phyloP scores from a whole-genome alignment of 768 basidiomycete species.

The Astraeus odoratus region DNA sequence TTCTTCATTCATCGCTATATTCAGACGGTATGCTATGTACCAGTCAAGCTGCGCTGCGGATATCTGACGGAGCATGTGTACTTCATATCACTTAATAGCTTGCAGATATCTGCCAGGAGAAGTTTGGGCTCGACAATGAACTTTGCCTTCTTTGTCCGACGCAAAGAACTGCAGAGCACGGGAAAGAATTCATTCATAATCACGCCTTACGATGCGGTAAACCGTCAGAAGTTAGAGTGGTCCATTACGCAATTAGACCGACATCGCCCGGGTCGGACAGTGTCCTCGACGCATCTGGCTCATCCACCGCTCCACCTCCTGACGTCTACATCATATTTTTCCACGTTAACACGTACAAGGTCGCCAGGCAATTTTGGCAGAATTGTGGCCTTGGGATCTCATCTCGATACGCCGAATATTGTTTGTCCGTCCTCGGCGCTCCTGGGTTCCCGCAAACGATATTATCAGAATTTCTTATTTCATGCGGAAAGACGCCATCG shows the following conservation, averaged over 20 bases:
- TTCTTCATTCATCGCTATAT: slow-evolving; percentile 90
- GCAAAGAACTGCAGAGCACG: slow-evolving; percentile 62
- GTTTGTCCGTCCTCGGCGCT: slow-evolving; percentile 55
- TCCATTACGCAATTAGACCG: slow-evolving; percentile 67
- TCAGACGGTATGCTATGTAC: slow-evolving; percentile 52
- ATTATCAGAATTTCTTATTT: slow-evolving; percentile 20
- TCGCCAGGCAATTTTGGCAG: slow-evolving; percentile 94
- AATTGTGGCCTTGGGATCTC: slow-evolving; percentile 88
- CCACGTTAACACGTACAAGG: slow-evolving; percentile 45
- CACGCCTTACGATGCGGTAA: slow-evolving; percentile 37
- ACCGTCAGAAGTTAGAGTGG: slow-evolving; percentile 45
- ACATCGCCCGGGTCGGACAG: slow-evolving; percentile 2
- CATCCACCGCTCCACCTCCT: slow-evolving; percentile 28
- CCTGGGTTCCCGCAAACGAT: slow-evolving; percentile 18
- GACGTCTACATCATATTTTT: slow-evolving; percentile 86
- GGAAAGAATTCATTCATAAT: slow-evolving; percentile 62
- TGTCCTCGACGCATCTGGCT: slow-evolving; percentile 16
- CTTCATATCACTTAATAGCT: no score
- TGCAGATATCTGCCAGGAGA: slow-evolving; percentile 64
- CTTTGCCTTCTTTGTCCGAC: slow-evolving; percentile 76
- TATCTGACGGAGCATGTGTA: not conserved
- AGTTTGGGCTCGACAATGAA: slow-evolving; percentile 68
- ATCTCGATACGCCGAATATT: slow-evolving; percentile 81
- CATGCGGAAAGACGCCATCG: slow-evolving; percentile 24
- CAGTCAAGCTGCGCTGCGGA: not conserved